A percentile compares a stretch with the other conserved stretches of the same genome.
Conservation (phyloP, 1,139 yeast species). For the Suhomyces taliae region DNA sequence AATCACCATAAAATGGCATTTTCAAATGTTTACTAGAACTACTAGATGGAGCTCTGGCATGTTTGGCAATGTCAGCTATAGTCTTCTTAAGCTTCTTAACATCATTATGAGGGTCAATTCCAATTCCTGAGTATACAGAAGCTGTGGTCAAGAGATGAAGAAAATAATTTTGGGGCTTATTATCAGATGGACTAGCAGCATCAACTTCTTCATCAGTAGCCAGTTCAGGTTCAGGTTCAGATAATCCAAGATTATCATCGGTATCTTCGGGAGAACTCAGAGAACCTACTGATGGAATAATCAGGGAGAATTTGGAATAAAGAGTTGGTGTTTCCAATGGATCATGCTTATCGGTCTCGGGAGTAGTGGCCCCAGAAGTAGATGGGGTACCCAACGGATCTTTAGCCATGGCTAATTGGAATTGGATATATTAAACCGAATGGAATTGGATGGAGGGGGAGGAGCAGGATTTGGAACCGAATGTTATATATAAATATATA, state of each 20-base stretch:
- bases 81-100: slow-evolving; percentile 5
- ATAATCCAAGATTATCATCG: not conserved
- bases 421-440: not conserved
- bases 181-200: slow-evolving; percentile 22
- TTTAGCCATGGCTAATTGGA: not conserved
- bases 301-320: slow-evolving; percentile 11
- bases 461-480: no score
- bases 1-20: slow-evolving; percentile 13
- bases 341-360: not conserved
- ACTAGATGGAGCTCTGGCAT: slow-evolving; percentile 4
- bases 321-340: not conserved
- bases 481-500: no score
- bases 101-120: slow-evolving; percentile 6
- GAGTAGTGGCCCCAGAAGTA: not conserved
- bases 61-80: slow-evolving; percentile 5
- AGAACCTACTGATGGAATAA: slow-evolving; percentile 6
- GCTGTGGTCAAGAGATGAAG: slow-evolving; percentile 19
- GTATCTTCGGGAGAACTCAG: slow-evolving; percentile 3
- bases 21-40: not conserved
- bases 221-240: not conserved
- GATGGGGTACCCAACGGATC: not conserved
- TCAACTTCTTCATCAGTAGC: slow-evolving; percentile 24
- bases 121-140: slow-evolving; percentile 19
- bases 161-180: slow-evolving; percentile 20
- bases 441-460: no score